A percentile compares a stretch with the other conserved stretches of the same genome.
phyloP scores from a whole-genome alignment of 2,329 filamentous ascomycete genomes.

The Aspergillus fijiensis region DNA sequence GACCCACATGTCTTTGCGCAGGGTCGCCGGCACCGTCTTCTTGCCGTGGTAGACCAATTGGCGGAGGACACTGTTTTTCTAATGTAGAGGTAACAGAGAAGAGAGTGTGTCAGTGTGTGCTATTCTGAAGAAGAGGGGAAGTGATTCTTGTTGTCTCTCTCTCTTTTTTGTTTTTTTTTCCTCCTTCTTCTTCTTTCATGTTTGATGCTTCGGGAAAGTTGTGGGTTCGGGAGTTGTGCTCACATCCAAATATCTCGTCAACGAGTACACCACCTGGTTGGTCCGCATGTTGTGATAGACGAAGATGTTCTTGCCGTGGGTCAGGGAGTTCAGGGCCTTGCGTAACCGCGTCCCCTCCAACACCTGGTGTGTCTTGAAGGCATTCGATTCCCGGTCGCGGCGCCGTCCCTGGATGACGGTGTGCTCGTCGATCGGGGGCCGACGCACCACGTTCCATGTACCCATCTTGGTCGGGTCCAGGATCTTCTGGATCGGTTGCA shows the following conservation, averaged over 20 bases:
- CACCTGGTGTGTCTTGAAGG: slow-evolving; percentile 39
- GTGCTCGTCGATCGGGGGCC: slow-evolving; percentile 35
- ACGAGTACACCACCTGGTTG: slow-evolving; percentile 64
- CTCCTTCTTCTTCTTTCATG: too few relatives aligned
- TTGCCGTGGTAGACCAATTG: slow-evolving; percentile 65
- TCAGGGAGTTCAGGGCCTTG: slow-evolving; percentile 48
- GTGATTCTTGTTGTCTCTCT: too few relatives aligned
- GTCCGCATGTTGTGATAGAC: slow-evolving; percentile 62
- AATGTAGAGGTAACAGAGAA: background rate
- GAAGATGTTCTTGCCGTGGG: slow-evolving; percentile 61
- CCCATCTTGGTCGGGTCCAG: slow-evolving; percentile 43
- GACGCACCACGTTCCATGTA: slow-evolving; percentile 37
- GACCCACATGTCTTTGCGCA: slow-evolving; percentile 64
- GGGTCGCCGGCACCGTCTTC: slow-evolving; percentile 57
- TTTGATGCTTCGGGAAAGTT: too few relatives aligned
- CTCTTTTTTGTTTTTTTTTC: too few relatives aligned
- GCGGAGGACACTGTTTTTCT: slow-evolving; percentile 54
- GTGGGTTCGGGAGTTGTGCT: slow-evolving; percentile 13
- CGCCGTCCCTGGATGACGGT: slow-evolving; percentile 44
- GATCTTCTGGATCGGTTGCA: slow-evolving; percentile 35
- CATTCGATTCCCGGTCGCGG: slow-evolving; percentile 42
- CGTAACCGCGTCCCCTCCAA: slow-evolving; percentile 42
- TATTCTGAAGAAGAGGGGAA: background rate
- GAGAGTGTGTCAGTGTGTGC: slow-evolving; percentile 10
- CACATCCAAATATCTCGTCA: slow-evolving; percentile 58